A percentile compares a stretch with the other conserved stretches of the same genome.
Conservation (phyloP, 768 basidiomycete genomes). For the Mycena indigotica region DNA sequence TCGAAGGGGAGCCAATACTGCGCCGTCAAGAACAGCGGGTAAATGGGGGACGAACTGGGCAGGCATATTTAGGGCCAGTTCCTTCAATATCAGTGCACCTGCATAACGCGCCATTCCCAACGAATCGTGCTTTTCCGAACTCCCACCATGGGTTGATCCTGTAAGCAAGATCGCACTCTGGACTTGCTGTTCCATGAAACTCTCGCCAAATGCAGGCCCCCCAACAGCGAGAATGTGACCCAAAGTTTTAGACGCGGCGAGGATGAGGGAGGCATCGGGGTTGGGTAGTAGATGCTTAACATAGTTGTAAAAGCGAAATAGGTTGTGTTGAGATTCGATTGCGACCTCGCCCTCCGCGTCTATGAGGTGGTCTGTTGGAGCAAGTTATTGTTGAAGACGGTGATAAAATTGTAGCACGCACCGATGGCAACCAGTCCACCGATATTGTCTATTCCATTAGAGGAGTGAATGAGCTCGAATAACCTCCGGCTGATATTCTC, state of each 20-base stretch:
- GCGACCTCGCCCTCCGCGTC: constrained; percentile 57
- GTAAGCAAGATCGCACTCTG: constrained; percentile 57
- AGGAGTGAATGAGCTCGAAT: constrained; percentile 62
- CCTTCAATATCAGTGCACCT: constrained; percentile 72
- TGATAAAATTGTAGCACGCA: constrained; percentile 29
- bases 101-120: constrained; percentile 66
- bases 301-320: constrained; percentile 67
- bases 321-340: constrained; percentile 55
- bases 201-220: constrained; percentile 59
- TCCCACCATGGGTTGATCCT: constrained; percentile 39
- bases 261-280: constrained; percentile 71
- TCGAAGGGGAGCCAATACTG: constrained; percentile 63
- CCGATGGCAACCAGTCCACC: constrained; percentile 71
- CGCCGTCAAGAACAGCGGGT: constrained; percentile 65
- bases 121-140: constrained; percentile 12
- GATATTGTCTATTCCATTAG: constrained; percentile 60
- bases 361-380: constrained; percentile 51
- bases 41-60: constrained; percentile 66
- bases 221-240: constrained; percentile 66
- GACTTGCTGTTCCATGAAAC: constrained; percentile 67
- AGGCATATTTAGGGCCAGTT: constrained; percentile 69
- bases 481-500: constrained; percentile 58
- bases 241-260: constrained; percentile 68
- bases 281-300: constrained; percentile 70
- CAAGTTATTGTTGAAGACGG: background rate